Evolutionary conservation across 192 early-diverging fungal genomes (phyloP).

Genomic region (Cetraspora pellucida): DNA sequence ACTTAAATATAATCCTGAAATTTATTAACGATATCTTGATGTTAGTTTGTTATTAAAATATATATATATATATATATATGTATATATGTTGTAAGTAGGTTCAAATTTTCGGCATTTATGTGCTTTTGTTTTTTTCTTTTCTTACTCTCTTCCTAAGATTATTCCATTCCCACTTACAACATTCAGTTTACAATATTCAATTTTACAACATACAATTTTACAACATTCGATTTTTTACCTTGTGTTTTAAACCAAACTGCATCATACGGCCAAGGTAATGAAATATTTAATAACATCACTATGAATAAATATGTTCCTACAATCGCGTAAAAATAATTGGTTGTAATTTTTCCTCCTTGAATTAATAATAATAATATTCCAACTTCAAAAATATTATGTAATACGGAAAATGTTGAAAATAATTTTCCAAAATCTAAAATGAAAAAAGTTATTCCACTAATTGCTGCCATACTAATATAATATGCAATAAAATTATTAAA

Average conservation of each 20-base stretch:
- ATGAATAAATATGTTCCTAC: slow-evolving; percentile 12
- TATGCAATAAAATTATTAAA: slow-evolving; percentile 35
- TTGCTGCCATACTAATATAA: slow-evolving; percentile 24
- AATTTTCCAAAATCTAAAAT: slow-evolving; percentile 34
- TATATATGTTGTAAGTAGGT: too few species aligned
- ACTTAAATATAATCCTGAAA: slow-evolving; percentile 30
- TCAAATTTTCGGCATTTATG: too few species aligned
- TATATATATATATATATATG: background rate
- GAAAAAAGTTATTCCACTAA: slow-evolving; percentile 16
- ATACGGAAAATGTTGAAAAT: slow-evolving; percentile 32
- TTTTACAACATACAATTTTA: too few species aligned
- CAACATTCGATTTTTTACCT: slow-evolving; percentile 26
- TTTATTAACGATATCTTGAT: background rate
- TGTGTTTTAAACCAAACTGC: slow-evolving; percentile 43
- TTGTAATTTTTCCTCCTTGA: slow-evolving; percentile 23
- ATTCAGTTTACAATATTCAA: too few species aligned
- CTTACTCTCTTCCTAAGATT: too few species aligned
- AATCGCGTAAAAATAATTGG: slow-evolving; percentile 1
- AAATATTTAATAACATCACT: slow-evolving; percentile 25
- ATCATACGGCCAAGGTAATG: slow-evolving; percentile 41
- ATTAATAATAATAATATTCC: slow-evolving; percentile 15
- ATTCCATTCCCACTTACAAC: too few species aligned
- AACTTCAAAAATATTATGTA: slow-evolving; percentile 39
- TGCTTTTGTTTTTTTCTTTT: too few species aligned
- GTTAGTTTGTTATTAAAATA: background rate